Percentiles rank a stretch among this genome's conserved stretches.
Conservation (phyloP, 2,329 filamentous ascomycete genomes). For the Talaromyces sp. region DNA sequence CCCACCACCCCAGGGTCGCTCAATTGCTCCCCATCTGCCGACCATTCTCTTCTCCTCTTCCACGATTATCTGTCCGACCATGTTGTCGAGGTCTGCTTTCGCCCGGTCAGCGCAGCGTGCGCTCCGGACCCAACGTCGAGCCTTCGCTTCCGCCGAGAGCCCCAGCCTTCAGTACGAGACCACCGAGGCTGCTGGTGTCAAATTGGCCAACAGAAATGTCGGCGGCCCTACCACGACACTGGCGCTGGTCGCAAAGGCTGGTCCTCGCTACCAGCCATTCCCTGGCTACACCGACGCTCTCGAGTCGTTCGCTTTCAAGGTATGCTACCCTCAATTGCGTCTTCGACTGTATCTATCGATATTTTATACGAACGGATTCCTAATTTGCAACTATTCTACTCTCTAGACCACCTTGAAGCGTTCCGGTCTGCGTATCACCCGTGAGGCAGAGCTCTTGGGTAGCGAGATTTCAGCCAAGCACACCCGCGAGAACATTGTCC, state of each 20-base stretch:
- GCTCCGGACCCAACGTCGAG: slow-evolving; percentile 55
- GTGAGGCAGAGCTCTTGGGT: slow-evolving; percentile 92
- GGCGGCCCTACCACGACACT: slow-evolving; percentile 84
- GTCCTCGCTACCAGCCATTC: slow-evolving; percentile 83
- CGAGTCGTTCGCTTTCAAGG: slow-evolving; percentile 97
- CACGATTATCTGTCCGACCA: slow-evolving; percentile 42
- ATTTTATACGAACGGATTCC: not conserved
- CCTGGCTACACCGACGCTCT: slow-evolving; percentile 87
- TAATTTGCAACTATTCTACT: slow-evolving; percentile 17
- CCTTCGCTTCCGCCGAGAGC: slow-evolving; percentile 59
- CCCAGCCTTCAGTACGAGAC: slow-evolving; percentile 82
- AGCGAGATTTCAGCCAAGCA: slow-evolving; percentile 82
- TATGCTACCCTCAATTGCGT: slow-evolving; percentile 33
- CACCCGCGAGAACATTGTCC: slow-evolving; percentile 84
- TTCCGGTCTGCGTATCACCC: slow-evolving; percentile 84
- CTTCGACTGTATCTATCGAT: not conserved
- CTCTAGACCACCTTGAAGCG: slow-evolving; percentile 71
- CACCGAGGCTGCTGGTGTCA: slow-evolving; percentile 78
- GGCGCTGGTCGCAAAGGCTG: slow-evolving; percentile 87
- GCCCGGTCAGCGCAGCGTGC: slow-evolving; percentile 59
- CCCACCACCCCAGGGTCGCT: slow-evolving; percentile 17
- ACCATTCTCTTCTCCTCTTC: slow-evolving; percentile 21
- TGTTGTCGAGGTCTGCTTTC: slow-evolving; percentile 63
- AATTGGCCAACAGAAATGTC: slow-evolving; percentile 85
- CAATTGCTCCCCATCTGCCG: slow-evolving; percentile 34